A percentile compares a stretch with the other conserved stretches of the same genome.
These are phyloP conservation scores for Kuraishia borneana DNA, from an alignment of 805 yeast species.

Conservation along the genomic window DNA sequence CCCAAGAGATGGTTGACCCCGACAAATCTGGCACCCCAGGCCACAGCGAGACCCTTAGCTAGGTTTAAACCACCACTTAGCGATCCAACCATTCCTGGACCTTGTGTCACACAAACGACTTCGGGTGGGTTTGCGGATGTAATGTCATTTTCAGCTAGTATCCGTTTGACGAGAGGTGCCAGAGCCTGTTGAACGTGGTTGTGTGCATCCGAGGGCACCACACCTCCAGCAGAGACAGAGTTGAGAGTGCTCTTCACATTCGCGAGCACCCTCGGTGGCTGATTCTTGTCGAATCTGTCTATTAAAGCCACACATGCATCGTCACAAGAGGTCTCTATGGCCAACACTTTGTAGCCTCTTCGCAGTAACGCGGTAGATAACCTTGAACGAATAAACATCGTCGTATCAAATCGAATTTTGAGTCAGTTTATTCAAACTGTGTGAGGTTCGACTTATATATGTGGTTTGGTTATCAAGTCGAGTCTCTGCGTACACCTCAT, in stretches of 20 bases:
- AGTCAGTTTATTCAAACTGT: too few species aligned
- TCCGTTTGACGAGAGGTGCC: slow-evolving; percentile 34
- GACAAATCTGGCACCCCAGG: slow-evolving; percentile 64
- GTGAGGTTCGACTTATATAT: too few species aligned
- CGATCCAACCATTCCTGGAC: slow-evolving; percentile 95
- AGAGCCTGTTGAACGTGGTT: slow-evolving; percentile 60
- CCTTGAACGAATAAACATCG: too few species aligned
- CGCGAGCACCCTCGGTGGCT: slow-evolving; percentile 38
- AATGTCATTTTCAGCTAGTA: slow-evolving; percentile 27
- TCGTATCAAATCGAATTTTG: too few species aligned
- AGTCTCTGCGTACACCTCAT: too few species aligned
- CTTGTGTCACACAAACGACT: slow-evolving; percentile 80
- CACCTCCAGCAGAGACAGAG: slow-evolving; percentile 66
- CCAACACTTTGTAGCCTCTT: slow-evolving; percentile 52
- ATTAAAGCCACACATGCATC: slow-evolving; percentile 84
- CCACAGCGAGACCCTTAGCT: slow-evolving; percentile 77
- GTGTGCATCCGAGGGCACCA: slow-evolving; percentile 78
- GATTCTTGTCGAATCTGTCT: slow-evolving; percentile 27
- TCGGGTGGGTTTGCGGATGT: slow-evolving; percentile 36
- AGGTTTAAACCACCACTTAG: slow-evolving; percentile 71
- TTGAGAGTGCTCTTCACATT: slow-evolving; percentile 59
- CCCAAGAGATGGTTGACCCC: slow-evolving; percentile 98
- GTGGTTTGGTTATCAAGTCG: too few species aligned
- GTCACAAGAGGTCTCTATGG: slow-evolving; percentile 91
- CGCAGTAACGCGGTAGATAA: too few species aligned